Percentiles rank a stretch among this genome's conserved stretches.
Evolutionary conservation across 345 rosid species (phyloP).

Genomic region (Acer saccharum): DNA sequence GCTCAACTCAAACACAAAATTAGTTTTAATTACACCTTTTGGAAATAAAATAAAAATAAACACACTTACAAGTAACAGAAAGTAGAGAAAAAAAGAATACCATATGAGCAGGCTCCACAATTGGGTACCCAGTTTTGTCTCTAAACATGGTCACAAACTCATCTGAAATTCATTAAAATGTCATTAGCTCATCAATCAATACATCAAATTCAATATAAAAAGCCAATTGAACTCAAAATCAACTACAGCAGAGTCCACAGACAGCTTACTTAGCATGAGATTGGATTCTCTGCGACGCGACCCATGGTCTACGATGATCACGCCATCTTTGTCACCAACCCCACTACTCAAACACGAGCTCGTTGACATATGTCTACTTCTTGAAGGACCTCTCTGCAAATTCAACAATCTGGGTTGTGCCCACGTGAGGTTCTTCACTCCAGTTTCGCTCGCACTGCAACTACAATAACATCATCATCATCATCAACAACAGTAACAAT

Average conservation of each 20-base stretch:
- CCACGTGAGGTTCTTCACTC: conserved; percentile 12
- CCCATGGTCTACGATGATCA: conserved; percentile 92
- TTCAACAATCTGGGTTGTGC: conserved; percentile 27
- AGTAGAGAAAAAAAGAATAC: conserved; percentile 31
- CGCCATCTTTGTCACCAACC: conserved; percentile 60
- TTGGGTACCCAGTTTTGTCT: conserved; percentile 66
- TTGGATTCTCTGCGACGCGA: conserved; percentile 89
- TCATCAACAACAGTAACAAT: background rate
- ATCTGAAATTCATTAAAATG: conserved; percentile 50
- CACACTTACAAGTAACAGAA: background rate
- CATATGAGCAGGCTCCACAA: conserved; percentile 98
- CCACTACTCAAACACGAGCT: conserved; percentile 35
- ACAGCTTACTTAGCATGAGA: conserved; percentile 72
- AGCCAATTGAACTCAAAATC: background rate
- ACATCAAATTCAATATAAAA: conserved; percentile 1
- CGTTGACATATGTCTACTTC: conserved; percentile 16
- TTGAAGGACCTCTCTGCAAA: conserved; percentile 18
- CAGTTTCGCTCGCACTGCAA: background rate
- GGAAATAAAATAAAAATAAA: too few species aligned
- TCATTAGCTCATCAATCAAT: background rate
- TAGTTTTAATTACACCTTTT: too few species aligned
- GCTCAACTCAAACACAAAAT: background rate
- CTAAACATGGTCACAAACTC: conserved; percentile 85
- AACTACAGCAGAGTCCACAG: background rate
- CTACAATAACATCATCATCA: conserved; percentile 7